Conservation (phyloP, 2,329 filamentous ascomycete genomes). For the Talaromyces sp. region DNA sequence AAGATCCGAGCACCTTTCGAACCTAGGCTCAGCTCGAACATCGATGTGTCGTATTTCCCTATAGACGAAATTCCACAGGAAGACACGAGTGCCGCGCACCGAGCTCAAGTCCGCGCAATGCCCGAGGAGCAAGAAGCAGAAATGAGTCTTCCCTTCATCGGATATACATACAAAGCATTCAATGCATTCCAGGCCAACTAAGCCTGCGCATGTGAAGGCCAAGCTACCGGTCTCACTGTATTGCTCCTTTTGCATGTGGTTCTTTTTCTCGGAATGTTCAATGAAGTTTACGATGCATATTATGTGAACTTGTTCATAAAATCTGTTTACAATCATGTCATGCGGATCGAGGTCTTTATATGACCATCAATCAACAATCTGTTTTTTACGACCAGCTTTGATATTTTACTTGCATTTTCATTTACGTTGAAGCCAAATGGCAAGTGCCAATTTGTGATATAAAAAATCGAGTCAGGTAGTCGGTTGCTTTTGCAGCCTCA, state of each 20-base stretch:
- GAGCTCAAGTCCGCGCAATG: constrained; percentile 71
- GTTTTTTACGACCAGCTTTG: not conserved
- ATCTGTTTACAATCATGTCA: not conserved
- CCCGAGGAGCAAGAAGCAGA: constrained; percentile 77
- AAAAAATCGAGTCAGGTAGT: not conserved
- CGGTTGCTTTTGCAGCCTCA: not conserved
- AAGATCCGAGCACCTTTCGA: constrained; percentile 94
- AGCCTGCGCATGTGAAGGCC: not conserved
- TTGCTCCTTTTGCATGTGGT: not conserved
- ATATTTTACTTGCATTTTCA: not conserved
- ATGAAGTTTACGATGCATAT: not conserved
- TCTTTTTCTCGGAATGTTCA: not conserved
- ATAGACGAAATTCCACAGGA: constrained; percentile 98
- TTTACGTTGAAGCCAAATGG: not conserved
- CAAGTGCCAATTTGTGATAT: not conserved
- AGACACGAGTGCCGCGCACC: constrained; percentile 80
- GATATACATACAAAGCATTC: constrained; percentile 97
- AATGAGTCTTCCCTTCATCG: constrained; percentile 93
- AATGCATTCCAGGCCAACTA: constrained; percentile 53
- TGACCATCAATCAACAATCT: not conserved
- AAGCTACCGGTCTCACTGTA: not conserved
- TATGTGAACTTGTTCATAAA: not conserved
- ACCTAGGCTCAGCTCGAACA: constrained; percentile 83
- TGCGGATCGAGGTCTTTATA: not conserved
- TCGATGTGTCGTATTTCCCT: constrained; percentile 97